phyloP scores from a whole-genome alignment of 257 asterid species.

The Avicennia marina region DNA sequence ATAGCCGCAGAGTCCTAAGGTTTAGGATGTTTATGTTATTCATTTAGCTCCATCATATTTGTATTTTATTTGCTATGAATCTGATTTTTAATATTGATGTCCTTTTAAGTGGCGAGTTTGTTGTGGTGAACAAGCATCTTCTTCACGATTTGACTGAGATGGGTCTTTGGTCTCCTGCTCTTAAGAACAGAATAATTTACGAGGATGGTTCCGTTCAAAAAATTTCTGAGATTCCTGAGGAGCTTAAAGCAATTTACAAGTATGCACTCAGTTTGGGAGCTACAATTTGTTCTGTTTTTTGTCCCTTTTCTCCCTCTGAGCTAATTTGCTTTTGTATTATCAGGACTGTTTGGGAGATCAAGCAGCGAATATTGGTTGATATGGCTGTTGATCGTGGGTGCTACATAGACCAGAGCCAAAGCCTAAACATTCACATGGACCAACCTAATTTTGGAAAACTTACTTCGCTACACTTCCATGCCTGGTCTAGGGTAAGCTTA shows the following conservation, averaged over 20 bases:
- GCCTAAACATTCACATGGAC: conserved; percentile 96
- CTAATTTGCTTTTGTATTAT: conserved; percentile 10
- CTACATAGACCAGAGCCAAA: conserved; percentile 93
- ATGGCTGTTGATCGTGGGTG: conserved; percentile 99
- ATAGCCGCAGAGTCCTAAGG: conserved; percentile 94
- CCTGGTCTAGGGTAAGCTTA: conserved; percentile 74
- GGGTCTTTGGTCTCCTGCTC: conserved; percentile 87
- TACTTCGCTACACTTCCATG: conserved; percentile 85
- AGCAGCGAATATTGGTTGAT: conserved; percentile 70
- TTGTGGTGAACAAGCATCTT: conserved; percentile 96
- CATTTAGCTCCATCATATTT: neutral
- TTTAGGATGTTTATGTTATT: conserved; percentile 10
- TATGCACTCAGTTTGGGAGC: conserved; percentile 30
- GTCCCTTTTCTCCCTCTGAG: neutral
- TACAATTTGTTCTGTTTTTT: neutral
- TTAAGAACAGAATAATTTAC: conserved; percentile 76
- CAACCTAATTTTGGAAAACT: conserved; percentile 84
- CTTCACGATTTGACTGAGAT: conserved; percentile 85
- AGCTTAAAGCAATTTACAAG: conserved; percentile 74
- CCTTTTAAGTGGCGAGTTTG: conserved; percentile 83
- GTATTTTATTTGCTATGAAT: conserved; percentile 3
- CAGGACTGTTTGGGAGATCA: conserved; percentile 99
- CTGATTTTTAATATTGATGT: neutral
- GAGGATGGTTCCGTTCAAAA: conserved; percentile 92
- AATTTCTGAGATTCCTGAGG: conserved; percentile 68